Evolutionary conservation across 2,329 filamentous ascomycete species (phyloP).

Genomic region (Chalara sp.): DNA sequence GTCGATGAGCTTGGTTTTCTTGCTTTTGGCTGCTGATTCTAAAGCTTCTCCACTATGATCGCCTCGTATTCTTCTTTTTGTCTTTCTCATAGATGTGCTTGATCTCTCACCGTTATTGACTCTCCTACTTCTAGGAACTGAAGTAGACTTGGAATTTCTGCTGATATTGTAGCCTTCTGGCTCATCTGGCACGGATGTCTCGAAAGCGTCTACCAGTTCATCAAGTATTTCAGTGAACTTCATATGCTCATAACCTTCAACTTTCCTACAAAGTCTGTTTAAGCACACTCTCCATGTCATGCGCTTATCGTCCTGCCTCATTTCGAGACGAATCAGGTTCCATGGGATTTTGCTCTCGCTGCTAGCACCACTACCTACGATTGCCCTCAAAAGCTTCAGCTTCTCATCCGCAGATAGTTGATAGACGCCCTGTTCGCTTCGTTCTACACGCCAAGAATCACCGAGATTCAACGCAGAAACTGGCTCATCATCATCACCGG

Average conservation of each 20-base stretch:
- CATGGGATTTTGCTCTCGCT: conserved; percentile 44
- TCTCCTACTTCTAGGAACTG: no score
- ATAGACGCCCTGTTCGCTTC: conserved; percentile 35
- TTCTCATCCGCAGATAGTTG: conserved; percentile 39
- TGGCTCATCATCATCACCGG: conserved; percentile 10
- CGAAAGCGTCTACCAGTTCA: conserved; percentile 19
- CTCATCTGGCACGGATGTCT: conserved; percentile 16
- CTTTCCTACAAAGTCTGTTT: conserved; percentile 18
- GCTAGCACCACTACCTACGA: conserved; percentile 34
- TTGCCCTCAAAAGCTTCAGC: conserved; percentile 35
- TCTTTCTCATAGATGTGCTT: no score
- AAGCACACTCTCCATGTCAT: conserved; percentile 23
- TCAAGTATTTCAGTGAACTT: conserved; percentile 21
- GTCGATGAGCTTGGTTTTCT: background rate
- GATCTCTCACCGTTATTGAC: no score
- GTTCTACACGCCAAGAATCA: conserved; percentile 35
- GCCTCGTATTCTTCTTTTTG: no score
- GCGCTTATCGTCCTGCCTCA: conserved; percentile 30
- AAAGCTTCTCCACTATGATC: no score
- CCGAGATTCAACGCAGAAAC: conserved; percentile 18
- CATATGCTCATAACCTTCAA: conserved; percentile 22
- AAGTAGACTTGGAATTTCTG: background rate
- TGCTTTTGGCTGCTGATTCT: background rate
- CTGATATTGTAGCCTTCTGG: conserved; percentile 9
- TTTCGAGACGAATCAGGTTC: conserved; percentile 37